Percentiles rank a stretch among this genome's conserved stretches.
These are phyloP conservation scores for Saccharomycopsis javanensis DNA, from an alignment of 805 yeast genomes.

Conservation along the genomic window DNA sequence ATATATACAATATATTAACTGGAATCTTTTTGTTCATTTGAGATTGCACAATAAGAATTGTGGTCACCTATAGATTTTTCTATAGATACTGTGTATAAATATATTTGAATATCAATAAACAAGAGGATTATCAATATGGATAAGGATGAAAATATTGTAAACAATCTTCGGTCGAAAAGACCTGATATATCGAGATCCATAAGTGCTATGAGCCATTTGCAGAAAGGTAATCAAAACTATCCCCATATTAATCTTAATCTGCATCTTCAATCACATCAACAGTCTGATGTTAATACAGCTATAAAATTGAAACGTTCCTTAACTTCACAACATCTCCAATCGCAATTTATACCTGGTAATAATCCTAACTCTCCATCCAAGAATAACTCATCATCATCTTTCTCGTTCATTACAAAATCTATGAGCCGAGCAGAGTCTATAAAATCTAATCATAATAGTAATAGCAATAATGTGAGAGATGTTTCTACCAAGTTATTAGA, in stretches of 20 bases:
- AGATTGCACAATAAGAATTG: no score
- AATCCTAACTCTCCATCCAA: not conserved
- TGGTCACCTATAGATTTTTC: no score
- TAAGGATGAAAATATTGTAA: not conserved
- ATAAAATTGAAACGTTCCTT: not conserved
- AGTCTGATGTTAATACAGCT: not conserved
- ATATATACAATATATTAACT: no score
- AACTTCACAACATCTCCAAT: not conserved
- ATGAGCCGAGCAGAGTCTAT: not conserved
- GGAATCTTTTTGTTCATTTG: no score
- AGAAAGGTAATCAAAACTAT: not conserved
- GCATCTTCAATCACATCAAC: not conserved
- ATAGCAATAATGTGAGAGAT: not conserved
- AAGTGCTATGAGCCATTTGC: not conserved
- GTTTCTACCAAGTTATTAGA: conserved; percentile 9
- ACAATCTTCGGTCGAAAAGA: not conserved
- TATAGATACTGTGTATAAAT: no score
- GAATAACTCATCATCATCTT: not conserved
- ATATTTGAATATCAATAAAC: not conserved
- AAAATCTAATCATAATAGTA: not conserved
- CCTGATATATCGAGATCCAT: not conserved
- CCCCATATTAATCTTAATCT: not conserved
- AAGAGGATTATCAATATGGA: not conserved
- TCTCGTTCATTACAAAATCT: not conserved
- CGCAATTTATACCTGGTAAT: not conserved